A percentile compares a stretch with the other conserved stretches of the same genome.
These are phyloP conservation scores for Myxozyma lipomycoides DNA, from an alignment of 805 yeast genomes.

Conservation along the genomic window DNA sequence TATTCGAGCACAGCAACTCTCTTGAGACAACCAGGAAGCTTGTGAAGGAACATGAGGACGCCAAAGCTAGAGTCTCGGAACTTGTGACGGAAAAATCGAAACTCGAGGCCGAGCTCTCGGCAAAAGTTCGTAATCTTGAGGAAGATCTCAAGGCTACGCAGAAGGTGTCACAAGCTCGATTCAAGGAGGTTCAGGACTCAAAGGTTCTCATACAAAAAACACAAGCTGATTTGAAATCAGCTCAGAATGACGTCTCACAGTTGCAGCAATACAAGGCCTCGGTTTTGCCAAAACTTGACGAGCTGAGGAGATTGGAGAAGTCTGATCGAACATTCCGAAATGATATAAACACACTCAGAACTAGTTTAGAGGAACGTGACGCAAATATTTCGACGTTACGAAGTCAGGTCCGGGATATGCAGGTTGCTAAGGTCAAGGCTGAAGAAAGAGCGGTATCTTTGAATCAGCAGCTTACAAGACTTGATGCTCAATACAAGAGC, in stretches of 20 bases:
- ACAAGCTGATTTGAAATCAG: constrained; percentile 28
- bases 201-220: constrained; percentile 26
- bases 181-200: constrained; percentile 38
- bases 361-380: constrained; percentile 16
- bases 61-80: constrained; percentile 23
- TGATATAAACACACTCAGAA: constrained; percentile 17
- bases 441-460: constrained; percentile 31
- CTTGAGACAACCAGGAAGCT: constrained; percentile 1
- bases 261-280: constrained; percentile 22
- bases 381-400: constrained; percentile 18
- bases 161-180: constrained; percentile 42
- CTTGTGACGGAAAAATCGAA: constrained; percentile 25
- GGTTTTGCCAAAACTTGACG: constrained; percentile 19
- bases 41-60: constrained; percentile 24
- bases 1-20: not conserved
- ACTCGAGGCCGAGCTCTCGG: constrained; percentile 28
- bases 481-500: constrained; percentile 17
- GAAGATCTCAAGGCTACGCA: constrained; percentile 29
- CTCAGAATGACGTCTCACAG: constrained; percentile 19
- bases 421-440: constrained; percentile 8
- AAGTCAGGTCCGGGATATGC: constrained; percentile 20
- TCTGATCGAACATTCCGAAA: constrained; percentile 13
- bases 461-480: constrained; percentile 31
- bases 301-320: constrained; percentile 22
- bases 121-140: constrained; percentile 25